A percentile compares a stretch with the other conserved stretches of the same genome.
These are phyloP conservation scores for Daldinia sp. DNA, from an alignment of 2,329 filamentous ascomycete species.

Conservation along the genomic window DNA sequence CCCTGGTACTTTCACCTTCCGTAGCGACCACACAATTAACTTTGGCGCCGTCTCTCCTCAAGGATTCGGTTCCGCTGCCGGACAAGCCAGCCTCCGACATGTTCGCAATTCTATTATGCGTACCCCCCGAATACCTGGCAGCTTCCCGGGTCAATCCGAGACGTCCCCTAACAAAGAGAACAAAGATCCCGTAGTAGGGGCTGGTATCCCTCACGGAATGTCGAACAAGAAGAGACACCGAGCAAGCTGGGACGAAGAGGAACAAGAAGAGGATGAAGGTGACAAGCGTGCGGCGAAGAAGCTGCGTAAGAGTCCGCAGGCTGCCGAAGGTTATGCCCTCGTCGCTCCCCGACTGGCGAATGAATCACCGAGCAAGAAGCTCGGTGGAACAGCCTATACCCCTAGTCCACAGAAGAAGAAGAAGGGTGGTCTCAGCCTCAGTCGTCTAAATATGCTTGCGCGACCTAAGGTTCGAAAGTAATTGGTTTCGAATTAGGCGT, in stretches of 20 bases:
- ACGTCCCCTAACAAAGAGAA: slow-evolving; percentile 47
- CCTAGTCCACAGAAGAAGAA: slow-evolving; percentile 64
- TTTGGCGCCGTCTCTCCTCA: slow-evolving; percentile 59
- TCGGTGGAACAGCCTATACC: slow-evolving; percentile 37
- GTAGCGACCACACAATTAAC: slow-evolving; percentile 70
- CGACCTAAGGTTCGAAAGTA: slow-evolving; percentile 65
- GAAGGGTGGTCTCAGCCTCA: slow-evolving; percentile 61
- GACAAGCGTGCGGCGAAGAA: slow-evolving; percentile 65
- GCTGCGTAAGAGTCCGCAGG: slow-evolving; percentile 57
- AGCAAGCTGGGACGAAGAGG: slow-evolving; percentile 65
- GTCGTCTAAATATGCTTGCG: slow-evolving; percentile 68
- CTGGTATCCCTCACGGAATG: slow-evolving; percentile 68
- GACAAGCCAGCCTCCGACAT: slow-evolving; percentile 68
- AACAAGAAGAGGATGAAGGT: slow-evolving; percentile 58
- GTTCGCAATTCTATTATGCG: slow-evolving; percentile 62
- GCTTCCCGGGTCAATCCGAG: slow-evolving; percentile 54
- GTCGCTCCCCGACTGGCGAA: slow-evolving; percentile 58
- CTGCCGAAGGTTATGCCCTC: slow-evolving; percentile 61
- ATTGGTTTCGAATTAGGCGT: slow-evolving; percentile 1
- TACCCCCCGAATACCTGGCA: slow-evolving; percentile 60
- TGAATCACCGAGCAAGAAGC: slow-evolving; percentile 49
- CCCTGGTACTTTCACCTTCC: slow-evolving; percentile 70
- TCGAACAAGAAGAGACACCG: slow-evolving; percentile 71
- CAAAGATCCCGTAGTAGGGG: slow-evolving; percentile 46
- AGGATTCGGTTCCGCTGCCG: slow-evolving; percentile 65